phyloP scores from a whole-genome alignment of 177 flowering plant species.

The Vitis hybrid region DNA sequence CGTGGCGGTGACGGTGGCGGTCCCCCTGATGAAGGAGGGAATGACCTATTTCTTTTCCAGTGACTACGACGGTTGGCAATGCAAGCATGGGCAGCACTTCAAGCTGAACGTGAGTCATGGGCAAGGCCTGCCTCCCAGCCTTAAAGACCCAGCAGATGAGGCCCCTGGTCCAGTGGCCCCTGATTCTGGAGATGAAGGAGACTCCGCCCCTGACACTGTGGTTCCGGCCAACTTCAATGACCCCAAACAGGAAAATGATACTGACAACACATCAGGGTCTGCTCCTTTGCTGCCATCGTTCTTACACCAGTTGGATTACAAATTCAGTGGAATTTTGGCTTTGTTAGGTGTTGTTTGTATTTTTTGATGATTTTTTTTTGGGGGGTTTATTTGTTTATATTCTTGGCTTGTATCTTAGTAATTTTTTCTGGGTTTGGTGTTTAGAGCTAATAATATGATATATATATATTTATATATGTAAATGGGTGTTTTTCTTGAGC shows the following conservation, averaged over 20 bases:
- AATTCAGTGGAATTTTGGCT: constrained; percentile 14
- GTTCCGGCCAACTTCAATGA: constrained; percentile 63
- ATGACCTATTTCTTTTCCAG: constrained; percentile 75
- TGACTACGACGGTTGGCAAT: constrained; percentile 89
- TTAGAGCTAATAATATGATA: too few relatives aligned
- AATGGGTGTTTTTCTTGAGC: background rate
- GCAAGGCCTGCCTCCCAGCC: constrained; percentile 63
- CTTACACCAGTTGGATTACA: constrained; percentile 16
- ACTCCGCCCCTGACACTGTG: constrained; percentile 65
- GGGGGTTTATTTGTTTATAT: background rate
- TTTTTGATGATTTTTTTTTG: constrained; percentile 1
- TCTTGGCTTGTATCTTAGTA: background rate
- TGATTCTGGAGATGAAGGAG: constrained; percentile 37
- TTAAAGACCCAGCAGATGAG: constrained; percentile 26
- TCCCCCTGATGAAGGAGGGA: constrained; percentile 76
- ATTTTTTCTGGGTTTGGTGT: too few relatives aligned
- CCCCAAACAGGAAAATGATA: constrained; percentile 38
- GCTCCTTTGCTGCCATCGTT: constrained; percentile 10
- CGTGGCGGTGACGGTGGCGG: constrained; percentile 38
- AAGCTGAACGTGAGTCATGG: constrained; percentile 77
- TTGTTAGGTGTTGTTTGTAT: constrained; percentile 19
- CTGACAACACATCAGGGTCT: constrained; percentile 26
- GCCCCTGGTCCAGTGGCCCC: constrained; percentile 55
- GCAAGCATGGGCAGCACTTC: constrained; percentile 74
- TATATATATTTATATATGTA: background rate